Percentiles rank a stretch among this genome's conserved stretches.
Evolutionary conservation across 2,329 filamentous ascomycete genomes (phyloP).

Genomic region (Chalaropsis thielavioides): DNA sequence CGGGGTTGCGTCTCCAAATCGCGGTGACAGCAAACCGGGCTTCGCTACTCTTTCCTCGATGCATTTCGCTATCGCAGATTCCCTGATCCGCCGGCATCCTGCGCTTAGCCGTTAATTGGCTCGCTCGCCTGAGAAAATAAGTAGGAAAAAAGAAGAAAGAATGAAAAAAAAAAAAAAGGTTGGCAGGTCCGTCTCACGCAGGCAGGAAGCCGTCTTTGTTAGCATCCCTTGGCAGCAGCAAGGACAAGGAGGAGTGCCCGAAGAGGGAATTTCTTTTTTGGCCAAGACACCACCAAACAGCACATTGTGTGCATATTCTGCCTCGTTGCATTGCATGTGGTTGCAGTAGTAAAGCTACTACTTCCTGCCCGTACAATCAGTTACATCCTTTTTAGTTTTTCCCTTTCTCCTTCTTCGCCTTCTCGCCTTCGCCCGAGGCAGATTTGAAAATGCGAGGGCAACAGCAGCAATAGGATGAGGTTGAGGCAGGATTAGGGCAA

Average conservation of each 20-base stretch:
- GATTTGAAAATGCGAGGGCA: background rate
- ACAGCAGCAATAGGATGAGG: background rate
- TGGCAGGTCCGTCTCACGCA: background rate
- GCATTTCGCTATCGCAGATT: too few species aligned
- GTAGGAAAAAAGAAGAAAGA: too few species aligned
- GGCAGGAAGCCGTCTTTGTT: background rate
- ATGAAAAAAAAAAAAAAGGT: background rate
- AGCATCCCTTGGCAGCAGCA: background rate
- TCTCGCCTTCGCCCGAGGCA: background rate
- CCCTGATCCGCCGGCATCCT: constrained; percentile 1
- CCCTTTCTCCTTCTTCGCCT: too few species aligned
- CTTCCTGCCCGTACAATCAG: background rate
- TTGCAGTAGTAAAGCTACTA: background rate
- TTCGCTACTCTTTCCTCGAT: too few species aligned
- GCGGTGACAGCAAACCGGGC: too few species aligned
- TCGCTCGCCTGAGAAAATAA: too few species aligned
- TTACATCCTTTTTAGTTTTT: background rate
- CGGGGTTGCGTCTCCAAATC: background rate
- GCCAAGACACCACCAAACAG: background rate
- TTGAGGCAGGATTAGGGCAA: background rate
- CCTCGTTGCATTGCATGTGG: background rate
- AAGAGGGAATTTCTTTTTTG: background rate
- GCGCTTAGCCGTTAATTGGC: background rate
- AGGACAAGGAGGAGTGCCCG: background rate
- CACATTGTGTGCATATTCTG: background rate